Evolutionary conservation across 169 alveolate genomes (phyloP).

Genomic region (Plasmodium billcollinsi): DNA sequence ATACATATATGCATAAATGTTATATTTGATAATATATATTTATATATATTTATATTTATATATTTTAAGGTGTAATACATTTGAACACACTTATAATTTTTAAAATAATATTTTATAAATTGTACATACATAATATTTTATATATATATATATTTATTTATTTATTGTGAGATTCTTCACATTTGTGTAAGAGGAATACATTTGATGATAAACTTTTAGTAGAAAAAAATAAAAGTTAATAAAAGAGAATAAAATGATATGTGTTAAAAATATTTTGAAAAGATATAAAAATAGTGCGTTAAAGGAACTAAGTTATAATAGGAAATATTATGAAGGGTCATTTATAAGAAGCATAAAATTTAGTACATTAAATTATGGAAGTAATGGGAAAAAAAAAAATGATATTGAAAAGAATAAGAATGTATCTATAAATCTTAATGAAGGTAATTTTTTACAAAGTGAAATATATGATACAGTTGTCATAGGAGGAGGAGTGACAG

Average conservation of each 20-base stretch:
- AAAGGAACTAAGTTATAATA: background rate
- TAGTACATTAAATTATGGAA: background rate
- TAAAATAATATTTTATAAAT: no score
- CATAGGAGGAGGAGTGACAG: slow-evolving; percentile 92
- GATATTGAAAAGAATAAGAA: background rate
- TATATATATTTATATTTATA: no score
- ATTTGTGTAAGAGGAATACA: no score
- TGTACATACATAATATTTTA: no score
- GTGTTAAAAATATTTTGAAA: background rate
- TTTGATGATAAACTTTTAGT: no score
- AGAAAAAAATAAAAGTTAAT: no score
- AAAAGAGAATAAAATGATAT: background rate
- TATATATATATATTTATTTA: no score
- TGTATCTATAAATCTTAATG: slow-evolving; percentile 19
- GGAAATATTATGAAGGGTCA: background rate
- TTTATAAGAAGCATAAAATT: slow-evolving; percentile 4
- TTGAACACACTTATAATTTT: no score
- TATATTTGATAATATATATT: no score
- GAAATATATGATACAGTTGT: slow-evolving; percentile 86
- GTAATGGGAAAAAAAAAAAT: background rate
- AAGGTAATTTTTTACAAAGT: slow-evolving; percentile 9
- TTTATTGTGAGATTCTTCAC: no score
- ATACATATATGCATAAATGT: no score
- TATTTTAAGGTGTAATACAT: no score
- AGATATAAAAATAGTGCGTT: background rate